These are phyloP conservation scores for Metschnikowia cubensis DNA, from an alignment of 805 yeast species.

Conservation along the genomic window DNA sequence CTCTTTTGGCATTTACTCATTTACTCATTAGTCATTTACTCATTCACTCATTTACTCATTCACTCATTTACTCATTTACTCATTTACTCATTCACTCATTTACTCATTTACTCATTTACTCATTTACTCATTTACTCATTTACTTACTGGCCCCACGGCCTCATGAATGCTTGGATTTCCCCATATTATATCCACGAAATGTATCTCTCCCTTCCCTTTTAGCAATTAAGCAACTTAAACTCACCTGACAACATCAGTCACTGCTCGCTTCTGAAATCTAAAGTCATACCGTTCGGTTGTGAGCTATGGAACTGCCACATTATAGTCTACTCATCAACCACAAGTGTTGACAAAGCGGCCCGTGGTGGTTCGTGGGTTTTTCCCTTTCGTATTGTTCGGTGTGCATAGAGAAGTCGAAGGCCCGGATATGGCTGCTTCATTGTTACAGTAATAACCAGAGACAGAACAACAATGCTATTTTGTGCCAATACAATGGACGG, in stretches of 20 bases:
- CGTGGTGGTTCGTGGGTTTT: conserved; percentile 32
- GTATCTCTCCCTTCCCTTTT: conserved; percentile 47
- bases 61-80: no score
- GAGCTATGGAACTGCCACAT: conserved; percentile 55
- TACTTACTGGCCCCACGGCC: no score
- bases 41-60: no score
- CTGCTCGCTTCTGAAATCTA: conserved; percentile 37
- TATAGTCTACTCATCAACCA: conserved; percentile 48
- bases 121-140: no score
- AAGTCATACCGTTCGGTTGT: conserved; percentile 61
- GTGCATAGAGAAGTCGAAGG: conserved; percentile 42
- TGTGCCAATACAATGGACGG: conserved; percentile 27
- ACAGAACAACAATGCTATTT: conserved; percentile 42
- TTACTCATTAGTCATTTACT: no score
- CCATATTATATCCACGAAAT: conserved; percentile 64
- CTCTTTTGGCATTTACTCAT: no score
- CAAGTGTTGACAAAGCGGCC: conserved; percentile 45
- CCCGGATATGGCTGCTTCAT: conserved; percentile 11
- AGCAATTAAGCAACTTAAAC: conserved; percentile 42
- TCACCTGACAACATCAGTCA: conserved; percentile 40
- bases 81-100: no score
- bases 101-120: no score
- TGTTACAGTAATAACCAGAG: conserved; percentile 41
- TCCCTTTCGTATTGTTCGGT: conserved; percentile 22
- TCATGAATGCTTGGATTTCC: conserved; percentile 36